phyloP scores from a whole-genome alignment of 2,329 filamentous ascomycete species.

The Coleophoma crateriformis region DNA sequence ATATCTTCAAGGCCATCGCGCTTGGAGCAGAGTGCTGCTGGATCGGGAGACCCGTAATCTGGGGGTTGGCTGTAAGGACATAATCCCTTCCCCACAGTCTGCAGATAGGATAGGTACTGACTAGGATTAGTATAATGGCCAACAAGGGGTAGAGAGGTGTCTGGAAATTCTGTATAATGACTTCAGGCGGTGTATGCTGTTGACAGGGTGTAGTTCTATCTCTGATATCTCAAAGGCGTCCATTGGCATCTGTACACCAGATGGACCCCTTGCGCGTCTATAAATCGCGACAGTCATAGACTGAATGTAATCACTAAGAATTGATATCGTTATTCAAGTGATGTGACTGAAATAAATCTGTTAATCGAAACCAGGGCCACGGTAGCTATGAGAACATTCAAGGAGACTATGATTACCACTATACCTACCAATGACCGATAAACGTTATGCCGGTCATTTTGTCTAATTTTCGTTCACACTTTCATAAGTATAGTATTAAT shows the following conservation, averaged over 20 bases:
- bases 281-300: neutral
- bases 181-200: constrained; percentile 11
- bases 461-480: too few species aligned
- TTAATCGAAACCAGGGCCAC: too few species aligned
- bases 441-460: too few species aligned
- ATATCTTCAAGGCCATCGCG: constrained; percentile 57
- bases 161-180: constrained; percentile 32
- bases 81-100: neutral
- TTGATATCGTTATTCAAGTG: too few species aligned
- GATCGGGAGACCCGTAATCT: constrained; percentile 54
- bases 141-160: constrained; percentile 53
- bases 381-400: too few species aligned
- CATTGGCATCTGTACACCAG: constrained; percentile 37
- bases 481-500: too few species aligned
- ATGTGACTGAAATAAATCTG: too few species aligned
- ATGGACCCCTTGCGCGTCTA: constrained; percentile 35
- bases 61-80: constrained; percentile 38
- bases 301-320: too few species aligned
- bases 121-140: constrained; percentile 42
- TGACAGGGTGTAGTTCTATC: constrained; percentile 8
- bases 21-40: constrained; percentile 58
- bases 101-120: neutral
- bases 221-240: constrained; percentile 8
- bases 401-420: too few species aligned
- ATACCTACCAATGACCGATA: too few species aligned